Percentiles rank a stretch among this genome's conserved stretches.
phyloP scores from a whole-genome alignment of 768 basidiomycete genomes.

The Boletellus sp. region DNA sequence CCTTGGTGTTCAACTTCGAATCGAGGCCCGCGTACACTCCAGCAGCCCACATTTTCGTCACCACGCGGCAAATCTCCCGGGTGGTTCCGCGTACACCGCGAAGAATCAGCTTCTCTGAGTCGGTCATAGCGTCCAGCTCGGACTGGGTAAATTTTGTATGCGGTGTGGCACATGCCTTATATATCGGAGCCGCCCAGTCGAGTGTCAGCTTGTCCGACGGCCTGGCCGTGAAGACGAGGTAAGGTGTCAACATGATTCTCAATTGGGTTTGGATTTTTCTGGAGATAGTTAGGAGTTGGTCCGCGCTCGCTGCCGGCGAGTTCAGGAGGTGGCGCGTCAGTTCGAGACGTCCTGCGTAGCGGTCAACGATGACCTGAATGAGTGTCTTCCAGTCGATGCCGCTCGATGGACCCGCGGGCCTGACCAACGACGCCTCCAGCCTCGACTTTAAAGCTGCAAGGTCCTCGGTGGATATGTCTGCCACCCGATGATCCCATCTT shows the following conservation, averaged over 20 bases:
- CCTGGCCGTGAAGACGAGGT: constrained; percentile 13
- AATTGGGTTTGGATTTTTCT: constrained; percentile 15
- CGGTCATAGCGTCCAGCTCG: constrained; percentile 15
- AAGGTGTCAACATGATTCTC: constrained; percentile 26
- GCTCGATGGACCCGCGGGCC: constrained; percentile 15
- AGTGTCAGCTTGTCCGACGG: not conserved
- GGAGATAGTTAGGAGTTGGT: constrained; percentile 1
- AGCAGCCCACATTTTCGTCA: constrained; percentile 32
- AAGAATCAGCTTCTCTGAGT: constrained; percentile 26
- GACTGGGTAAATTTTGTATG: constrained; percentile 16
- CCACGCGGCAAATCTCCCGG: constrained; percentile 43
- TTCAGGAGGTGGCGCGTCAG: constrained; percentile 20
- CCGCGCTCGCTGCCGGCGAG: not conserved
- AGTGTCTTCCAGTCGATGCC: constrained; percentile 33
- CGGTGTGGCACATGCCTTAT: constrained; percentile 22
- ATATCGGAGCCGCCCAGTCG: constrained; percentile 28
- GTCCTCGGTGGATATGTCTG: constrained; percentile 22
- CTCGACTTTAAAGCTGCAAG: not conserved
- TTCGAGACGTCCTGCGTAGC: constrained; percentile 30
- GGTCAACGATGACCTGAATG: constrained; percentile 25
- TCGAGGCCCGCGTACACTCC: constrained; percentile 25
- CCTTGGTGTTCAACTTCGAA: not conserved
- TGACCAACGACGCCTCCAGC: constrained; percentile 2
- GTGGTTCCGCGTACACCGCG: constrained; percentile 29
- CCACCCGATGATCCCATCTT: constrained; percentile 26